Base-by-base conservation (phyloP, 2,329 filamentous ascomycete species). In the Epicoccum sorghinum region DNA sequence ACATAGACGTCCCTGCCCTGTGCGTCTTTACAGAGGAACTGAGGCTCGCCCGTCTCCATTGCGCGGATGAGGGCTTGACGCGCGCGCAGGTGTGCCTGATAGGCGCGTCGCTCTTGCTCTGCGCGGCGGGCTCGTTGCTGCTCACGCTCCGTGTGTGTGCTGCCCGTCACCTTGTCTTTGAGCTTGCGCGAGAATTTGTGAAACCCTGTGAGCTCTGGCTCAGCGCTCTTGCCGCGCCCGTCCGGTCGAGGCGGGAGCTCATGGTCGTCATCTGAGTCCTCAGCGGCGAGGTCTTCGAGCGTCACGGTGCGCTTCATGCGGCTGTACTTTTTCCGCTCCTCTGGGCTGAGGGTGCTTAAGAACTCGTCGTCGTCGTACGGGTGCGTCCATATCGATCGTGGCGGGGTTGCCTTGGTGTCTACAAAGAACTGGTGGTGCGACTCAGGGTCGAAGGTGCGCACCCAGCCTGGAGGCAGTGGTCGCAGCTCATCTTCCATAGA, bases 361-460 rank as follows among this genome's bases (percentile, higher is more conserved):
- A 81, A 86, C 45, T 78, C 61, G 2, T 82, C 78, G 63, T 86
- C 84, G 62, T 87, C 85, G 67, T 85, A 82, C 0, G 85, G 84
- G 64, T 87, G 85, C 39, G 80, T 77, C 85, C 85, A 87, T 60
- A 84, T 85, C 52, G 80, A 81, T 41, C 82, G 79, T 0, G 83
- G 83, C 0, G 84, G 84, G 10, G 79, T 71, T 25, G 75, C 69
- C 27, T 64, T 79, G 1, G 83, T 86, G 70, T 87, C 82, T 63
- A 87, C 84, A 70, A 85, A 87, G 79, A 86, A 87, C 62, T 86
- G 84, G 63, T 87, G 85, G 14, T 79, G 67, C 10, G 76, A 77
- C 46, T 80, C 64, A 0, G 78, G 66, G 64, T 87, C 84, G 67
- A 80, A 86, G 54, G 80, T 77, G 3, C 85, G 75, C 1, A 86